These are phyloP conservation scores for Cryphonectria naterciae DNA, from an alignment of 2,329 filamentous ascomycete species.

Conservation along the genomic window DNA sequence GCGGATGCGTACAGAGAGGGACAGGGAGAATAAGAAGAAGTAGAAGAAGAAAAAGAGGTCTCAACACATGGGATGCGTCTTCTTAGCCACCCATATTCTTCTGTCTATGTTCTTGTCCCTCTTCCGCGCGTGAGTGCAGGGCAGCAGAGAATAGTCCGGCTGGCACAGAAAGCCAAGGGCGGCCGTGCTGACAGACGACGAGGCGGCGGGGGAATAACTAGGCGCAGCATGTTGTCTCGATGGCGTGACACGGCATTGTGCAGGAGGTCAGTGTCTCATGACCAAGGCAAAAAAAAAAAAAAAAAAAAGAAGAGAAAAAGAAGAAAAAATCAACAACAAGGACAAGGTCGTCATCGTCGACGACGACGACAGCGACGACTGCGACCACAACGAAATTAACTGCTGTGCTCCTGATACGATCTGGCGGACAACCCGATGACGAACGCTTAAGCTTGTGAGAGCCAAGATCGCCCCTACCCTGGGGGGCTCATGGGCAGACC, in stretches of 20 bases:
- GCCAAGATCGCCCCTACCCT: constrained; percentile 21
- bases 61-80: neutral
- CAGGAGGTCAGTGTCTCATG: neutral
- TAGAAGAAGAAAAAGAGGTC: neutral
- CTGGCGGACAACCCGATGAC: constrained; percentile 23
- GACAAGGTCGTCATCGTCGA: neutral
- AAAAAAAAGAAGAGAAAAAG: neutral
- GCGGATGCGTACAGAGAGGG: neutral
- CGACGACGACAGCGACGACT: too few species aligned
- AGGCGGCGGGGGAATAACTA: neutral
- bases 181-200: neutral
- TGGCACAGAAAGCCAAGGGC: neutral
- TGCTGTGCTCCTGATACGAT: constrained; percentile 11
- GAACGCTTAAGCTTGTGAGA: constrained; percentile 12
- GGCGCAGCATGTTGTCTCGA: constrained; percentile 2
- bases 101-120: neutral
- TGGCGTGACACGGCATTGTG: constrained; percentile 10
- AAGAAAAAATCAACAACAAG: neutral
- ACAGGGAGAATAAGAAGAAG: neutral
- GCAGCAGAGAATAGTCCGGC: constrained; percentile 4
- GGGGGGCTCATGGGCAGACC: constrained; percentile 6
- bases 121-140: neutral
- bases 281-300: too few species aligned
- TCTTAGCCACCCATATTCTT: neutral
- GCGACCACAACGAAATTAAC: neutral